phyloP scores from a whole-genome alignment of 1,139 yeast genomes.

The Nakaseomyces delphensis region DNA sequence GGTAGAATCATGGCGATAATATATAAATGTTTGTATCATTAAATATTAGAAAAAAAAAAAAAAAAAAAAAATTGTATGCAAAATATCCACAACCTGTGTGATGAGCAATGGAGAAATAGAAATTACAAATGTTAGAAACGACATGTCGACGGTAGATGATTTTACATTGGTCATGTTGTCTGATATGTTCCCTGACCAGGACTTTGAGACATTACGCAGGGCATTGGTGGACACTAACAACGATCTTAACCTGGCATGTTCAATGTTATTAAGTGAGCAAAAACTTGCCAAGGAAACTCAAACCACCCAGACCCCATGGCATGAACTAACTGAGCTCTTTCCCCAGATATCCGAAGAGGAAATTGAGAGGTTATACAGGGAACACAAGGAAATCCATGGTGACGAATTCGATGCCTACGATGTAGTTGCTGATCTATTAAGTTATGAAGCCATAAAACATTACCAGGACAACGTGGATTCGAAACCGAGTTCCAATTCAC shows the following conservation, averaged over 20 bases:
- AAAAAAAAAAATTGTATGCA: too few relatives aligned
- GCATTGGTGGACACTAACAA: constrained; percentile 18
- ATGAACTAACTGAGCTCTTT: constrained; percentile 13
- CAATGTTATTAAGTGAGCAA: constrained; percentile 21
- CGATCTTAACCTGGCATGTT: constrained; percentile 22
- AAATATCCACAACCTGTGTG: too few relatives aligned
- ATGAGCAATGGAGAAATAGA: neutral
- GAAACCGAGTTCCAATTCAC: neutral
- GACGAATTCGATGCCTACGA: constrained; percentile 9
- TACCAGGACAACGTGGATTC: constrained; percentile 8
- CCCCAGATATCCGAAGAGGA: constrained; percentile 10
- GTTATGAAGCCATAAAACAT: constrained; percentile 14
- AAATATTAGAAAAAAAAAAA: too few relatives aligned
- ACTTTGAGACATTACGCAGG: constrained; percentile 9
- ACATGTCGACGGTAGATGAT: neutral
- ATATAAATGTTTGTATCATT: too few relatives aligned
- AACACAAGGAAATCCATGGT: constrained; percentile 8
- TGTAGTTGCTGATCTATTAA: constrained; percentile 18
- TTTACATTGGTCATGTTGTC: constrained; percentile 7
- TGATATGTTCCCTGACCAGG: constrained; percentile 21
- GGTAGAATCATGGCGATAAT: too few relatives aligned
- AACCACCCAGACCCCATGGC: constrained; percentile 4
- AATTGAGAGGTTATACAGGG: constrained; percentile 9
- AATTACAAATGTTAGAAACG: neutral
- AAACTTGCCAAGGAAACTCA: neutral